Conservation (phyloP, 345 rosid species). For the Brassica carinata region DNA sequence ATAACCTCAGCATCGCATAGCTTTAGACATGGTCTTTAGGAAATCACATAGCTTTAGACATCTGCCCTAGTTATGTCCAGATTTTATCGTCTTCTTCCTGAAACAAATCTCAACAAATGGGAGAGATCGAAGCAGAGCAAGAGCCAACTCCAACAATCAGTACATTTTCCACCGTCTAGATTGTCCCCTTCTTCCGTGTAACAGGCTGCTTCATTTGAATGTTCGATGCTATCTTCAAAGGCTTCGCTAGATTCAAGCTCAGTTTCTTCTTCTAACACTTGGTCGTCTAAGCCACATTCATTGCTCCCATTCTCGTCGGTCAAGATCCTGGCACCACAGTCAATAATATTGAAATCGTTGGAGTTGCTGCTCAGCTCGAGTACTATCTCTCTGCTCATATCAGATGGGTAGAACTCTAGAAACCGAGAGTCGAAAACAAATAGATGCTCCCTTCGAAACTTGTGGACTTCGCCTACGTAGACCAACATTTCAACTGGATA, state of each 20-base stretch:
- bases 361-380: slow-evolving; percentile 3
- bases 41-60: too few relatives aligned
- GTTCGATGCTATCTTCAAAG: background rate
- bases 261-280: background rate
- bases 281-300: slow-evolving; percentile 1
- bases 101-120: background rate
- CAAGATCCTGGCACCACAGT: slow-evolving; percentile 13
- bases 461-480: background rate
- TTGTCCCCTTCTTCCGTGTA: background rate
- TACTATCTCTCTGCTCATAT: background rate
- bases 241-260: background rate
- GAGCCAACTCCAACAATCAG: background rate
- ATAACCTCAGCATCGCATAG: too few relatives aligned
- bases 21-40: too few relatives aligned
- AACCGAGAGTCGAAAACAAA: background rate
- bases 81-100: background rate
- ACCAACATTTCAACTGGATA: background rate
- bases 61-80: too few relatives aligned
- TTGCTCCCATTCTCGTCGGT: background rate
- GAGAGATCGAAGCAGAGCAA: background rate
- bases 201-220: background rate
- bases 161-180: background rate
- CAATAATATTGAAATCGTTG: background rate
- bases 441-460: background rate
- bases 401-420: background rate